These are phyloP conservation scores for Chaetoscypha palmicola DNA, from an alignment of 2,329 filamentous ascomycete species.

Conservation along the genomic window DNA sequence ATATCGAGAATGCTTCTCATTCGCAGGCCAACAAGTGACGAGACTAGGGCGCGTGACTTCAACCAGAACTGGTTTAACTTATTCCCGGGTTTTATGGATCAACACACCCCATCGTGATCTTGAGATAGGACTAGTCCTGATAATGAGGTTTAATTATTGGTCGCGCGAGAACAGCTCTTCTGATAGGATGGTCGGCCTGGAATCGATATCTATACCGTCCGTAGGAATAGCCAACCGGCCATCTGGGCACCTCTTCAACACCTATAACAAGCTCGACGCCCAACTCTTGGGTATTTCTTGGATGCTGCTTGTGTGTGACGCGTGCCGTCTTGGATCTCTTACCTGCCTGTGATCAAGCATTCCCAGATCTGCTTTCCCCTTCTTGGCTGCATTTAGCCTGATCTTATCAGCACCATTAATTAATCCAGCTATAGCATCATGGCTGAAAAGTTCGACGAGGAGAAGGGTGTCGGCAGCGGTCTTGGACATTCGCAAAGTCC, in stretches of 20 bases:
- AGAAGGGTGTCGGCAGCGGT: neutral
- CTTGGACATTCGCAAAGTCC: neutral
- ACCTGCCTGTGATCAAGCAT: neutral
- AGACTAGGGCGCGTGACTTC: neutral
- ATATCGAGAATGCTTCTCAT: neutral
- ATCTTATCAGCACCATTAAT: neutral
- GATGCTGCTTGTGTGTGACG: neutral
- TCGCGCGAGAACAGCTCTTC: neutral
- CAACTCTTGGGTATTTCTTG: neutral
- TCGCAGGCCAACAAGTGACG: neutral
- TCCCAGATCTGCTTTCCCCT: neutral
- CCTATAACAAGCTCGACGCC: neutral
- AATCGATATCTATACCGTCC: neutral
- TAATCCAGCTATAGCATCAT: neutral
- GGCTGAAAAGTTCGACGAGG: conserved; percentile 1
- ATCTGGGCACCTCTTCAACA: neutral
- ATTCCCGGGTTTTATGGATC: neutral
- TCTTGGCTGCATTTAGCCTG: neutral
- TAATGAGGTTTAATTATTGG: neutral
- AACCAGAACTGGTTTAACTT: neutral
- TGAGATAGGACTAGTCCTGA: neutral
- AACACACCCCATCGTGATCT: neutral
- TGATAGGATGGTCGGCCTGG: neutral
- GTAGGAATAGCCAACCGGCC: neutral
- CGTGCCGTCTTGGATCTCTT: neutral